phyloP scores from a whole-genome alignment of 441 rosid genomes.

The Populus trichocarpa region DNA sequence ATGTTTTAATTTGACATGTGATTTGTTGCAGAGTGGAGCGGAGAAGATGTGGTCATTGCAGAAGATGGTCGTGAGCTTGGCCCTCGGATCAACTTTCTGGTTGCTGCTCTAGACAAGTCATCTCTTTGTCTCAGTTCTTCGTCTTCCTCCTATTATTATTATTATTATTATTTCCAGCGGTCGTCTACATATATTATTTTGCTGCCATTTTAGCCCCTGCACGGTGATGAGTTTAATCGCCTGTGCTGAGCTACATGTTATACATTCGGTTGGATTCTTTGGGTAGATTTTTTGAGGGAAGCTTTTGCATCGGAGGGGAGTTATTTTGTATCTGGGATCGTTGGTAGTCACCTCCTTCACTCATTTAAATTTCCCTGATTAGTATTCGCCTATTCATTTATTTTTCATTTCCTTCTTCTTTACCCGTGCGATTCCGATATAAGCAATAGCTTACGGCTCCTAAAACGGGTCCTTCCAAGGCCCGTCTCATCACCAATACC shows the following conservation, averaged over 20 bases:
- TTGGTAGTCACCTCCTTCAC: not conserved
- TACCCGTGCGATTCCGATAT: too few relatives aligned
- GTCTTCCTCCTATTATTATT: too few relatives aligned
- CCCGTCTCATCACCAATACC: too few relatives aligned
- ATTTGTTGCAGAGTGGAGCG: conserved; percentile 48
- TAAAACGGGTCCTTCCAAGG: too few relatives aligned
- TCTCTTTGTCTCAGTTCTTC: not conserved
- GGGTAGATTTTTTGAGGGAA: conserved; percentile 28
- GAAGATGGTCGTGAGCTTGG: conserved; percentile 39
- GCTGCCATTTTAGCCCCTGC: conserved; percentile 24
- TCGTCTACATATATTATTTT: conserved; percentile 10
- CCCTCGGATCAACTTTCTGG: conserved; percentile 41
- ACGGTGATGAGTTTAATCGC: not conserved
- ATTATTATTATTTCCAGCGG: not conserved
- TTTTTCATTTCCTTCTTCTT: not conserved
- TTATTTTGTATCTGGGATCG: not conserved
- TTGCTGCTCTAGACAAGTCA: conserved; percentile 40
- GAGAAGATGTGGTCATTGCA: conserved; percentile 27
- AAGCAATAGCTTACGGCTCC: too few relatives aligned
- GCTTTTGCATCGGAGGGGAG: conserved; percentile 13
- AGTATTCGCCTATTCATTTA: not conserved
- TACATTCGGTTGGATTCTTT: conserved; percentile 44
- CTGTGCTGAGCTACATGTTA: conserved; percentile 21
- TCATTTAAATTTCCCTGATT: not conserved
- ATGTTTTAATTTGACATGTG: not conserved